Evolutionary conservation across 495 filamentous ascomycete genomes (phyloP), one percentile per base, ranked within the genome.

Genomic region (Cladorrhinum samala): DNA sequence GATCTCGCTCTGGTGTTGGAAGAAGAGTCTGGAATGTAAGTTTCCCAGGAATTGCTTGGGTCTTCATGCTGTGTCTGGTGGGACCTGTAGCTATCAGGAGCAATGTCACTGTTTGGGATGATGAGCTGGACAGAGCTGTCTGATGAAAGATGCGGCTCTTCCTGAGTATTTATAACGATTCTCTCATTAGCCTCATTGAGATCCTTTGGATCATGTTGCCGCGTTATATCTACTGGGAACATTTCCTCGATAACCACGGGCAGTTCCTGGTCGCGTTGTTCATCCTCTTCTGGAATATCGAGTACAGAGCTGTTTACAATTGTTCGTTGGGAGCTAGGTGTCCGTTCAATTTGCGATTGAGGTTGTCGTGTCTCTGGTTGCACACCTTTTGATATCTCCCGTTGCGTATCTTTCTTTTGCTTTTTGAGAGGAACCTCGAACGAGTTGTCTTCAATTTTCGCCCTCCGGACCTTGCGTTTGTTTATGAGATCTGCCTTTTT

Each of bases 381-480:
- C 14, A 2, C 30, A n/a, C 20, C 17, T n/a, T 18, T 23, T 16
- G 43, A 27, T 20, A 14, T 25, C 24, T 30, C 11, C 23, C 30
- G 9, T 19, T 45, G 42, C 3, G 20, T 45, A 23, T 1, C 3
- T 33, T 33, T 47, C 5, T 24, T 47, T 25, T 42, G 54, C 52
- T 58, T 58, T 2, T 27, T 53, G 5, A 43, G 27, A 8, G 39
- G 9, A 1, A 40, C 7, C 0, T 40, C 21, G 25, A 60, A 63
- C 0, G 57, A 57, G 40, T 55, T 57, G 30, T 63, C 57, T 1
- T 59, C 50, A 2, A 41, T 1, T 11, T 36, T 42, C n/a, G 36
- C 43, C 33, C 23, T 44, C 50, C 36, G 14, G 20, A 1, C 0
- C 0, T 19, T 38, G 3, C 36, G 21, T 25, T 60, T 59, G 0